Base-by-base conservation (phyloP, 1,284 basidiomycete genomes). In the Agaricales sp. region DNA sequence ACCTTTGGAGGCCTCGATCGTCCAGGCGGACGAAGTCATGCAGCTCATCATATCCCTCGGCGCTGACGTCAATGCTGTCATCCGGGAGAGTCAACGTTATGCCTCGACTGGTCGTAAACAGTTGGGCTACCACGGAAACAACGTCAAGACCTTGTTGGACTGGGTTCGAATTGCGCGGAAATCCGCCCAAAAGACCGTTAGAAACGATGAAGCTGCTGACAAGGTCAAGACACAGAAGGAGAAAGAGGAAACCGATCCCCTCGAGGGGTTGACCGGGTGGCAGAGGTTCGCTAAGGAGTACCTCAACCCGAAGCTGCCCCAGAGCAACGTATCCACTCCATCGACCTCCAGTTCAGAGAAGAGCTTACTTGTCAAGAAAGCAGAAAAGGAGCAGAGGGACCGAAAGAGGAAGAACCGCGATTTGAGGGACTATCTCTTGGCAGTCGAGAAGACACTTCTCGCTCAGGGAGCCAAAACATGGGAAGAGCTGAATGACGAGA, bases 1-100 rank as follows among this genome's bases (percentile, higher is more conserved):
- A 24, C 73, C 75, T 1, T 47, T 74, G 0, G 77, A 78, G 55
- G 59, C 61, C 6, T 70, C 75, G 1, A 46, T 77, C 16, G 45
- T 49, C 0, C 52, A 51, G 1, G 59, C 64, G 51, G 71, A 74
- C 54, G 68, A 76, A 25, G 52, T 74, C 2, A 54, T 68, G 2
- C 63, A 68, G 18, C 62, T 77, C 3, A 63, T 79, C 4, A 52
- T 72, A 6, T 59, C 67, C 8, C 56, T 75, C 3, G 75, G 72
- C 12, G 70, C 69, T 1, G 61, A 69, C 1, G 53, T 68, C 51
- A 69, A 74, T 49, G 43, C 67, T 20, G 4, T 41, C 8, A 6
- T 41, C n/a, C 39, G 39, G 8, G 6, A n/a, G 8, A 41, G 39
- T 18, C 39, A 41, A 8, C 39, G 18, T 4, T 41, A 8, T 20